Percentiles rank a stretch among this genome's conserved stretches.
Evolutionary conservation across 257 asterid genomes (phyloP).

Genomic region (Petrea volubilis): DNA sequence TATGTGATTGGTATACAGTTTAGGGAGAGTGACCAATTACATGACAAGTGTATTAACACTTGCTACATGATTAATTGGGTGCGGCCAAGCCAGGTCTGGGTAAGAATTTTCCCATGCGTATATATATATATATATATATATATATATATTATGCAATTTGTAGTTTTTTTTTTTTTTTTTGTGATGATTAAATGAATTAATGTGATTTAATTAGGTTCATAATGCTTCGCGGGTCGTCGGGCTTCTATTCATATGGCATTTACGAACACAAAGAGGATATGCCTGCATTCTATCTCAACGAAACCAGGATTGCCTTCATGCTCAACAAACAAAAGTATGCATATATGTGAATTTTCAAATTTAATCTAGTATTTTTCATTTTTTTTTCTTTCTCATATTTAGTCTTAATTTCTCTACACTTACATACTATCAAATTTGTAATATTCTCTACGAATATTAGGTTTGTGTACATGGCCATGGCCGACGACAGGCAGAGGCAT

Average conservation of each 20-base stretch:
- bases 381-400: no score
- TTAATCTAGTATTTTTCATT: no score
- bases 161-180: neutral
- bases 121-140: neutral
- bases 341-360: no score
- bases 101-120: no score
- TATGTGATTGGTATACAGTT: no score
- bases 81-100: no score
- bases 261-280: constrained; percentile 44
- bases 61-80: no score
- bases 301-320: constrained; percentile 60
- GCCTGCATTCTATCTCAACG: constrained; percentile 55
- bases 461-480: constrained; percentile 36
- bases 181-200: neutral
- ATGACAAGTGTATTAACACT: no score
- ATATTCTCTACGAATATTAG: constrained; percentile 18
- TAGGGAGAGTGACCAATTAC: no score
- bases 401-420: no score
- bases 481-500: constrained; percentile 34
- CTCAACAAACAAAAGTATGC: constrained; percentile 48
- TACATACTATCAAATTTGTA: no score
- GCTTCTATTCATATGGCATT: constrained; percentile 60
- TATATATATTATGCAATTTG: no score
- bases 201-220: constrained; percentile 36
- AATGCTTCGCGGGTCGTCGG: constrained; percentile 46